Evolutionary conservation across 208 protist species (phyloP), one percentile per base, ranked within the genome.

Genomic region (Sergeia podlipaevii): DNA sequence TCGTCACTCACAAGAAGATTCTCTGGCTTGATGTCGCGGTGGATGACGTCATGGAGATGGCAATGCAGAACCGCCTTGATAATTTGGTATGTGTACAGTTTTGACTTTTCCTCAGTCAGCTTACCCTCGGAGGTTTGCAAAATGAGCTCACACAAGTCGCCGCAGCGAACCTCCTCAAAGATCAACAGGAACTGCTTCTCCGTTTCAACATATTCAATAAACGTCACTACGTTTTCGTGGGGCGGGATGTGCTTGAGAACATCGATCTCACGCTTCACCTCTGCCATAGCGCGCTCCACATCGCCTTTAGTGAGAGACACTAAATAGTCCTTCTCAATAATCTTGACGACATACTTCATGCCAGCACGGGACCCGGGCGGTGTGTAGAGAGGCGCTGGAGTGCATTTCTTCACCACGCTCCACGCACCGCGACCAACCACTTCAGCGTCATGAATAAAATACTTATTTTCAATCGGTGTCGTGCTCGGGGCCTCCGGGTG

Each of bases 11-110:
- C 80, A 42, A 96, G 77, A 21, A 96, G 54, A 51, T 96, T 96
- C 63, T 96, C 91, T 6, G 87, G 87, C 51, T 96, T 96, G 52
- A 96, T 92, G 54, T 96, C 91, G 43, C 91, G 79, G 64, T 96
- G 91, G 50, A 91, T 89, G 36, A 95, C 89, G 55, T 93, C 91
- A 60, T 95, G 81, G 20, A 91, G 65, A 65, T 96, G 91, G 62
- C 87, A 95, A 60, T 94, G 88, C 45, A 94, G 50, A 18, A 96
- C 83, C 10, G 87, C 91, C 46, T 93, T 89, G 61, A 94, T 93
- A 28, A 90, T 80, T 70, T 96, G 89, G 43, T 93, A 91, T 10
- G 80, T 90, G 69, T 93, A 96, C 17, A 72, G 63, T 66, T 91
- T 95, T 17, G 81, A 74, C 51, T 75, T 88, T 27, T 82, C 78